Evolutionary conservation across 2,329 filamentous ascomycete genomes (phyloP).

Genomic region (Aspergillus intermedius): DNA sequence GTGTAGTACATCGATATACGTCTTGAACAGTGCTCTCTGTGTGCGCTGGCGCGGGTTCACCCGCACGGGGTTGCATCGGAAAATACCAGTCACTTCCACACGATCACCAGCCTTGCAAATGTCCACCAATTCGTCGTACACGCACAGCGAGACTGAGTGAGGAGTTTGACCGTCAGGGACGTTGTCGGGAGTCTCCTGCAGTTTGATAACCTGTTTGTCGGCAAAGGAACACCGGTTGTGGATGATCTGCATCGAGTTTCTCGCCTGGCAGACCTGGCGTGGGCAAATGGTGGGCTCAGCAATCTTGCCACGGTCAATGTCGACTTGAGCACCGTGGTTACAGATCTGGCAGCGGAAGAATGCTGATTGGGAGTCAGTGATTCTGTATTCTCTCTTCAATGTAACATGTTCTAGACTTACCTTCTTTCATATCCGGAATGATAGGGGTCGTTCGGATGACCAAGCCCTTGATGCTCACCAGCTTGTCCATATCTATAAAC

Average conservation of each 20-base stretch:
- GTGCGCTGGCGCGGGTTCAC: constrained; percentile 89
- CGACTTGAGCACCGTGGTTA: constrained; percentile 82
- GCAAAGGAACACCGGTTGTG: constrained; percentile 93
- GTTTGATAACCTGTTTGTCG: constrained; percentile 97
- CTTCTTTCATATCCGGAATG: constrained; percentile 97
- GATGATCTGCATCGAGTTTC: constrained; percentile 96
- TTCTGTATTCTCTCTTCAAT: not conserved
- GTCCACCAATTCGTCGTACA: constrained; percentile 95
- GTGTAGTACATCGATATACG: constrained; percentile 90
- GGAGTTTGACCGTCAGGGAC: constrained; percentile 95
- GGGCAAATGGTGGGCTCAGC: constrained; percentile 88
- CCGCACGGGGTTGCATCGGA: constrained; percentile 87
- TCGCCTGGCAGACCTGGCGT: constrained; percentile 69
- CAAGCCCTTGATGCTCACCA: constrained; percentile 89
- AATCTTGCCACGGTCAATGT: constrained; percentile 93
- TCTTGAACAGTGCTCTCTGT: constrained; percentile 95
- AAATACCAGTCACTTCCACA: constrained; percentile 92
- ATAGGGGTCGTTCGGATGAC: constrained; percentile 94
- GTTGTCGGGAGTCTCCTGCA: constrained; percentile 93
- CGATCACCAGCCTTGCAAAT: constrained; percentile 97
- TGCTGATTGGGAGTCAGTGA: constrained; percentile 42
- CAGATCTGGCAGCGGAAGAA: constrained; percentile 96
- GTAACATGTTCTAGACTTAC: constrained; percentile 26
- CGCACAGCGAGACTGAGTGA: constrained; percentile 91
- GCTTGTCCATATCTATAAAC: constrained; percentile 76